Evolutionary conservation across 2,329 filamentous ascomycete species (phyloP).

Genomic region (Chrysoporthe austroafricana): DNA sequence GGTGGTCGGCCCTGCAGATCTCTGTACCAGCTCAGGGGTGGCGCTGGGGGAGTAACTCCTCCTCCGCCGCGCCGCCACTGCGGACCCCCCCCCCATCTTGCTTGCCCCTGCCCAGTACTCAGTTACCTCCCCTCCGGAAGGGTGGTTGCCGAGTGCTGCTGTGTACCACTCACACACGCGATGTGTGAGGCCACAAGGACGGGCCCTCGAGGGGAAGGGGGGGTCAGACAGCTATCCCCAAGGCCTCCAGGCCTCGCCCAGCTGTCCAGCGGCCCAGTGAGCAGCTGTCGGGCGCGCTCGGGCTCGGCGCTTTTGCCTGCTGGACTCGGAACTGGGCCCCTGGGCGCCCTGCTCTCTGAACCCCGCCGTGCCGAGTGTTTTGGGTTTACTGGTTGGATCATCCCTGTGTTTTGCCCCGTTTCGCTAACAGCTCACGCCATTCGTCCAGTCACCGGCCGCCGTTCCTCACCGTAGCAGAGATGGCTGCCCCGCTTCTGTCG

Average conservation of each 20-base stretch:
- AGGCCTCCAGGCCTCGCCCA: background rate
- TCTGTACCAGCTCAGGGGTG: slow-evolving; percentile 14
- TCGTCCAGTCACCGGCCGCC: slow-evolving; percentile 20
- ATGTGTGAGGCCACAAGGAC: no score
- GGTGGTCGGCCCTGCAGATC: slow-evolving; percentile 13
- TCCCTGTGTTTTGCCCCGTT: slow-evolving; percentile 28
- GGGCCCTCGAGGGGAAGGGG: no score
- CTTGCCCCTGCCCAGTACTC: background rate
- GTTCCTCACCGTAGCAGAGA: slow-evolving; percentile 28
- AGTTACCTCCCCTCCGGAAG: no score
- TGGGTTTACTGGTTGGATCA: slow-evolving; percentile 27
- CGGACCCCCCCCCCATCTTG: slow-evolving; percentile 1
- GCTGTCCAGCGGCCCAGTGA: background rate
- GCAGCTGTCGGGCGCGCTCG: background rate
- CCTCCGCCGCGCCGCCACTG: background rate
- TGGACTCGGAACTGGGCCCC: background rate
- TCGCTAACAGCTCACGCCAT: slow-evolving; percentile 29
- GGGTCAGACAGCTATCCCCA: no score
- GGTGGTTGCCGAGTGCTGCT: background rate
- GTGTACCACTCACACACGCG: no score
- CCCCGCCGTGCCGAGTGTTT: slow-evolving; percentile 12
- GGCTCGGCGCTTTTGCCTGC: background rate
- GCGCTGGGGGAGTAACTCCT: slow-evolving; percentile 9
- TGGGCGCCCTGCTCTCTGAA: background rate
- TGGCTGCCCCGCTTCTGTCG: slow-evolving; percentile 45